Conservation (phyloP, 441 rosid genomes). For the Lepidium campestre region DNA sequence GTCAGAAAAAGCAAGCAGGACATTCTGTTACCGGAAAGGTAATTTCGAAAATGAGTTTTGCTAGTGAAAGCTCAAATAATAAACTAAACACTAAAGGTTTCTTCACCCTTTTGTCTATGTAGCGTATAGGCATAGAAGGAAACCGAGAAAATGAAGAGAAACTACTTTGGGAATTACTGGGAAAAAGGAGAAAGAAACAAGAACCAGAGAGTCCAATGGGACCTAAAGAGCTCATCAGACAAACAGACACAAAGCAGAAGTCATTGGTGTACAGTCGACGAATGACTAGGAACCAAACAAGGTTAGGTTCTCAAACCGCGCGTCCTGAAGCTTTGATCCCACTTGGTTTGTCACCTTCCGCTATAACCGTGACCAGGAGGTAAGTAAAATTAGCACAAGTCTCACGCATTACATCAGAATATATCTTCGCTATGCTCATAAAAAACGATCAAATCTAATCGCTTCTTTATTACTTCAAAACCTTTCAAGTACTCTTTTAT, state of each 20-base stretch:
- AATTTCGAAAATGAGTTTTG: not conserved
- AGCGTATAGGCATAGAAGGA: conserved; percentile 35
- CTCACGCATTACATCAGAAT: not conserved
- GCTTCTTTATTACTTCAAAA: not conserved
- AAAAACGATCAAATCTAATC: not conserved
- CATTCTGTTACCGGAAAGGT: conserved; percentile 31
- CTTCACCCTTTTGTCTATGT: conserved; percentile 5
- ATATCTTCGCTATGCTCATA: not conserved
- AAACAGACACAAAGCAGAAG: conserved; percentile 2
- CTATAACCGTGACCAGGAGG: conserved; percentile 9
- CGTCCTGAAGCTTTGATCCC: conserved; percentile 5
- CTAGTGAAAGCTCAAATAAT: not conserved
- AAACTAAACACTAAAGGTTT: not conserved
- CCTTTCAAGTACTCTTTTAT: not conserved
- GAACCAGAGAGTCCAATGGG: conserved; percentile 45
- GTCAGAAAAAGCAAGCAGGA: conserved; percentile 18
- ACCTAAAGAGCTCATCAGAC: conserved; percentile 31
- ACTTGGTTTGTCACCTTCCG: conserved; percentile 27
- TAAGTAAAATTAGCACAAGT: conserved; percentile 4
- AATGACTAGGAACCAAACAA: conserved; percentile 17
- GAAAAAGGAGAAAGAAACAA: conserved; percentile 37
- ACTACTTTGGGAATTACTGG: conserved; percentile 36
- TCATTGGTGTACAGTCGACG: not conserved
- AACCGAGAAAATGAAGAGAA: conserved; percentile 32
- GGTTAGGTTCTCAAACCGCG: not conserved